Evolutionary conservation across 1,284 basidiomycete species (phyloP).

Genomic region (Rhodotorula sp.): DNA sequence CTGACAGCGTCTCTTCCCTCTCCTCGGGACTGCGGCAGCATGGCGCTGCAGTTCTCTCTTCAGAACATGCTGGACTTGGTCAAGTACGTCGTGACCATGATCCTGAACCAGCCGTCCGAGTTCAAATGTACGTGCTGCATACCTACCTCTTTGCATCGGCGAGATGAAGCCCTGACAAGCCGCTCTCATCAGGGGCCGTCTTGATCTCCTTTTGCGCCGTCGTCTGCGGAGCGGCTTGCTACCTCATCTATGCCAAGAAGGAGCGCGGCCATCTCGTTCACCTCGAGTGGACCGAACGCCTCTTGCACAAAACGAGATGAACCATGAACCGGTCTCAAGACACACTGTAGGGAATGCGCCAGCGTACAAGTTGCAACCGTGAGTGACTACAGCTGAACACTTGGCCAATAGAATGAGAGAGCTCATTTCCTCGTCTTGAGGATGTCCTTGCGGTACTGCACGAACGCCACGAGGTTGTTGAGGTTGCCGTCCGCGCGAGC

Average conservation of each 20-base stretch:
- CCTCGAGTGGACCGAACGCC: slow-evolving; percentile 21
- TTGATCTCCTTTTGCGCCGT: slow-evolving; percentile 49
- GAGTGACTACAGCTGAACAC: neutral
- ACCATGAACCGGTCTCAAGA: neutral
- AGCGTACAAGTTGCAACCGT: too few species aligned
- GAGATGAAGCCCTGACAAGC: too few species aligned
- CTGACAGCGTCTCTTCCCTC: neutral
- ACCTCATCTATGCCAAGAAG: slow-evolving; percentile 30
- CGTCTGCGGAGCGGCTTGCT: slow-evolving; percentile 40
- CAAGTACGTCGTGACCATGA: slow-evolving; percentile 47
- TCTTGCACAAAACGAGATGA: slow-evolving; percentile 7
- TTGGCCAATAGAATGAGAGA: neutral
- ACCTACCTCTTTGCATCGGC: too few species aligned
- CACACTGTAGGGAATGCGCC: neutral
- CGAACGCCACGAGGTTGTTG: slow-evolving; percentile 84
- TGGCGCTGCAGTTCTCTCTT: slow-evolving; percentile 51
- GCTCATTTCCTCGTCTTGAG: slow-evolving; percentile 29
- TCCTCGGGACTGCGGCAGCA: slow-evolving; percentile 23
- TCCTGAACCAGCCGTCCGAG: slow-evolving; percentile 36
- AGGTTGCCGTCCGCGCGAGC: slow-evolving; percentile 54
- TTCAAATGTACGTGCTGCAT: slow-evolving; percentile 28
- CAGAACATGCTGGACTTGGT: slow-evolving; percentile 51
- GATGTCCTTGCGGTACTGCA: slow-evolving; percentile 72
- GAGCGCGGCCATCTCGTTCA: slow-evolving; percentile 42
- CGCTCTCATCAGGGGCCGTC: slow-evolving; percentile 44